A percentile compares a stretch with the other conserved stretches of the same genome.
Evolutionary conservation across 306 rosid genomes (phyloP).

Genomic region (Cicer judaicum): DNA sequence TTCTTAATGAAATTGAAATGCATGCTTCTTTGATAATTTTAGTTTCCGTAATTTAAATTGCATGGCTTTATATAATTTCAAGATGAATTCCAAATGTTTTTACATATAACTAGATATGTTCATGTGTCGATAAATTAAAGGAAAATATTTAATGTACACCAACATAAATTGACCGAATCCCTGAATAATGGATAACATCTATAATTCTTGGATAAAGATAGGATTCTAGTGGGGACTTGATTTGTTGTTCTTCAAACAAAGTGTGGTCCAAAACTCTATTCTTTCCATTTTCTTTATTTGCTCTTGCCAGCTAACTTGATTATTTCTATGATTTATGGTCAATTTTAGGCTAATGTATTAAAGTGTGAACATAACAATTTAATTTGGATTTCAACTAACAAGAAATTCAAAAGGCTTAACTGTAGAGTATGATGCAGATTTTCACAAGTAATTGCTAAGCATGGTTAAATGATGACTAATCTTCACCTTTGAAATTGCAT

Average conservation of each 20-base stretch:
- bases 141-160: no score
- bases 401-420: slow-evolving; percentile 40
- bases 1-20: no score
- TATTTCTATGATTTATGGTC: slow-evolving; percentile 14
- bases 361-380: neutral
- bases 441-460: slow-evolving; percentile 33
- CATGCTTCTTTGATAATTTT: no score
- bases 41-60: no score
- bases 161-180: slow-evolving; percentile 13
- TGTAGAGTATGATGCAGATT: slow-evolving; percentile 9
- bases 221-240: slow-evolving; percentile 7
- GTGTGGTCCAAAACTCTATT: slow-evolving; percentile 34
- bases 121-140: neutral
- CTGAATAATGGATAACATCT: slow-evolving; percentile 36
- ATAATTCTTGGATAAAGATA: slow-evolving; percentile 17
- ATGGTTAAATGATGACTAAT: slow-evolving; percentile 32
- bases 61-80: no score
- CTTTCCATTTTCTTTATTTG: slow-evolving; percentile 5
- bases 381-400: slow-evolving; percentile 22
- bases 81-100: no score
- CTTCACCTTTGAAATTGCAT: slow-evolving; percentile 34
- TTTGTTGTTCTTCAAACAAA: slow-evolving; percentile 1
- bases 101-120: neutral
- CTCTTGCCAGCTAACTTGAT: slow-evolving; percentile 26
- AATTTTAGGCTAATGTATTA: slow-evolving; percentile 16